A percentile compares a stretch with the other conserved stretches of the same genome.
Evolutionary conservation across 2,329 filamentous ascomycete species (phyloP).

Genomic region (Emmonsiellopsis sp.): DNA sequence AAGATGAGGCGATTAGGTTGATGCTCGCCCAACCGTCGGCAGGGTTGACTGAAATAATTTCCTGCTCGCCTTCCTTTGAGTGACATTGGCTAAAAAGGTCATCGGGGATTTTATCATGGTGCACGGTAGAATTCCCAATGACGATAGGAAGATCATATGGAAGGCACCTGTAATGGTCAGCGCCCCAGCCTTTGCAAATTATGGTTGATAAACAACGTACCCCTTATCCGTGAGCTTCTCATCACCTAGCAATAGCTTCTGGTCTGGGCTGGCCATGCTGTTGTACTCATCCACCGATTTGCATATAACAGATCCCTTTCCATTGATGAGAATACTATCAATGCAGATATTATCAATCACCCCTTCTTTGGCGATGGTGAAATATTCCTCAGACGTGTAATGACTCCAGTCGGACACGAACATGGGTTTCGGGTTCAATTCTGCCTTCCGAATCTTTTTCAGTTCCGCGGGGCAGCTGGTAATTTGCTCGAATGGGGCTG

Average conservation of each 20-base stretch:
- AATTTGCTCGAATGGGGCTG: slow-evolving; percentile 41
- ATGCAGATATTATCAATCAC: slow-evolving; percentile 42
- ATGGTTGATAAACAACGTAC: slow-evolving; percentile 10
- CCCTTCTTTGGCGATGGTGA: slow-evolving; percentile 12
- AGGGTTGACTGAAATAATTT: slow-evolving; percentile 25
- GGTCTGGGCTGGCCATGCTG: slow-evolving; percentile 14
- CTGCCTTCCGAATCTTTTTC: slow-evolving; percentile 37
- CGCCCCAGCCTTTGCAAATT: background rate
- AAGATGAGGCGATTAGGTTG: slow-evolving; percentile 29
- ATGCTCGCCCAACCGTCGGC: slow-evolving; percentile 25
- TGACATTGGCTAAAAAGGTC: slow-evolving; percentile 16
- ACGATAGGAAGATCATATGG: background rate
- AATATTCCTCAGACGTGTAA: slow-evolving; percentile 36
- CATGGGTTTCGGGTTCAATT: slow-evolving; percentile 33
- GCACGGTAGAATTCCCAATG: slow-evolving; percentile 15
- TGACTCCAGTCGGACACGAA: slow-evolving; percentile 46
- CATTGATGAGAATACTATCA: slow-evolving; percentile 52
- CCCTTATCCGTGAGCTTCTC: slow-evolving; percentile 23
- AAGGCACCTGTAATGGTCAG: slow-evolving; percentile 4
- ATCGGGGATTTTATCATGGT: slow-evolving; percentile 14
- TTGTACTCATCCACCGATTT: slow-evolving; percentile 35
- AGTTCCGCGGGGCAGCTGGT: slow-evolving; percentile 24
- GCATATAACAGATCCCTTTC: slow-evolving; percentile 48
- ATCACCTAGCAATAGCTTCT: slow-evolving; percentile 15
- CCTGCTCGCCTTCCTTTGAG: slow-evolving; percentile 16